Base-by-base conservation (phyloP, 2,329 filamentous ascomycete species). In the Exutisphaerella laricina region DNA sequence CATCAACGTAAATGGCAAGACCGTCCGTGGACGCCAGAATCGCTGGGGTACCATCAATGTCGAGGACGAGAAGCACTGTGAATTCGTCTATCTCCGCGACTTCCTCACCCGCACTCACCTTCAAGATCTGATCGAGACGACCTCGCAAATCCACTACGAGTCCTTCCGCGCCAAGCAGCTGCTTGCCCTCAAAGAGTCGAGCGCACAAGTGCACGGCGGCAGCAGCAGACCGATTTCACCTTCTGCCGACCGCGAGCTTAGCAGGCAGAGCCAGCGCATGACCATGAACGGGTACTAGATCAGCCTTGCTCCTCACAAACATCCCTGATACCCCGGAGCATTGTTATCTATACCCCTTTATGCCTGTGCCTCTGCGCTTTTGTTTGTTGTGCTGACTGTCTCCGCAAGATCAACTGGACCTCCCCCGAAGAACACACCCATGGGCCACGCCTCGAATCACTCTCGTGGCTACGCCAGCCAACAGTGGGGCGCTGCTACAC, bases 21-120 rank as follows among this genome's bases (percentile, higher is more conserved):
- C 94, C 72, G 92, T 98, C 53, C 58, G 57, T 42, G 92, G 89
- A 56, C 89, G 92, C 63, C 92, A 98, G 73, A 98, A 97, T 79
- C 83, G 92, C 70, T 98, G 92, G 92, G 92, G 92, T 59, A 86
- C 97, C 55, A 97, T 98, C 77, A 98, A 98, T 65, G 90, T 98
- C 59, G 92, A 98, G 74, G 90, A 98, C 59, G 92, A 98, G 77
- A 94, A 84, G 72, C 92, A 98, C 77, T 98, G 92, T 80, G 92
- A 98, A 79, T 98, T 98, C 64, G 84, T 97, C 64, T 96, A 95
- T 70, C 81, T 98, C 51, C 84, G 92, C 66, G 90, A 98, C 78
- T 98, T 98, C 80, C 80, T 98, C 54, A 94, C 94, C 60, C 88
- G 92, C 65, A 97, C 92, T 53, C 92, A 98, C 70, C 80, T 98